A percentile compares a stretch with the other conserved stretches of the same genome.
phyloP scores from a whole-genome alignment of 352 stramenopile species.

The Pythium coloratum region DNA sequence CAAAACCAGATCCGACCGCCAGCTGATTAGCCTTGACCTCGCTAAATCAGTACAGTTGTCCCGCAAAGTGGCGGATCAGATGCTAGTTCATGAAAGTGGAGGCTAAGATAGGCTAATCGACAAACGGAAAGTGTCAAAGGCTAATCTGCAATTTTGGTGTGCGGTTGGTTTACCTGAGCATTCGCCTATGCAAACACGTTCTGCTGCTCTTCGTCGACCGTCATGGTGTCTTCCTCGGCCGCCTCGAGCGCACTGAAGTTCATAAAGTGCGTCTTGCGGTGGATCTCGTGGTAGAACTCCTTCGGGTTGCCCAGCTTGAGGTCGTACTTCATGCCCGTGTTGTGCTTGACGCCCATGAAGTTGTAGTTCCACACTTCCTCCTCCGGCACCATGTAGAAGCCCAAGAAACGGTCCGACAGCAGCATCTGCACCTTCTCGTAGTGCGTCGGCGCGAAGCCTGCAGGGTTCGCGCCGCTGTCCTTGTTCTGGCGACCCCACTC shows the following conservation, averaged over 20 bases:
- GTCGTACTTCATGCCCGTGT: constrained; percentile 96
- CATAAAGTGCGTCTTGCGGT: constrained; percentile 99
- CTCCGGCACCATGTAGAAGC: constrained; percentile 99
- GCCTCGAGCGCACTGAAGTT: constrained; percentile 98
- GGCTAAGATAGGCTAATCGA: neutral
- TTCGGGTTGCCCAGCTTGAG: constrained; percentile 98
- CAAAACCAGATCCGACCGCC: constrained; percentile 7
- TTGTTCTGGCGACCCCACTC: constrained; percentile 99
- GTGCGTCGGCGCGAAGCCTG: constrained; percentile 95
- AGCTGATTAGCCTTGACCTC: neutral
- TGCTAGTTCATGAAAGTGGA: neutral
- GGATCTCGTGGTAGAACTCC: constrained; percentile 98
- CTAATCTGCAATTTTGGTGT: neutral
- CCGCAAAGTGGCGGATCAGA: too few species aligned
- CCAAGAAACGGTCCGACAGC: constrained; percentile 98
- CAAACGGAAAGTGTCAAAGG: neutral
- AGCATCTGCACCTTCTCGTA: constrained; percentile 99
- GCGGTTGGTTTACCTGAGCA: too few species aligned
- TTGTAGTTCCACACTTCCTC: constrained; percentile 99
- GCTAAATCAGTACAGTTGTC: constrained; percentile 7
- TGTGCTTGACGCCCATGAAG: constrained; percentile 99
- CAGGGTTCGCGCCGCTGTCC: constrained; percentile 93
- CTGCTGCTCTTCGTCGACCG: constrained; percentile 92
- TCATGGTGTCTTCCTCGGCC: constrained; percentile 83
- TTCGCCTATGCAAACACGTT: constrained; percentile 61